phyloP scores from a whole-genome alignment of 1,139 yeast genomes.

The Eremothecium cymbalariae region DNA sequence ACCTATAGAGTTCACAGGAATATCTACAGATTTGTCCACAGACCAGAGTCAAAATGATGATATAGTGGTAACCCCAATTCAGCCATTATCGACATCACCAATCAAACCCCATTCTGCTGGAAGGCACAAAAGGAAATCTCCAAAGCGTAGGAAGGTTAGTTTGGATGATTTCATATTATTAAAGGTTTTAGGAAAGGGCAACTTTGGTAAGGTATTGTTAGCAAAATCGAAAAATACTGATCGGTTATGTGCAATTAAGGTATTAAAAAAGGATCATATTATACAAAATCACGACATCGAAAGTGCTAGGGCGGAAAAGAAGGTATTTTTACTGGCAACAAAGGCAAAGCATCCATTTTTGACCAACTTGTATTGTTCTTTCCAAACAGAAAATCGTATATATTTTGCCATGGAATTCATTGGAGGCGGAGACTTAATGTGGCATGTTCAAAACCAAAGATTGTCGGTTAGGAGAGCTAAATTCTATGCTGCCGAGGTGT shows the following conservation, averaged over 20 bases:
- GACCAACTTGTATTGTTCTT: constrained; percentile 84
- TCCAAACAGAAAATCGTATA: constrained; percentile 94
- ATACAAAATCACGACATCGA: constrained; percentile 95
- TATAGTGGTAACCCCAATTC: too few species aligned
- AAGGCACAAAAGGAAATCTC: constrained; percentile 22
- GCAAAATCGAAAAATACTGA: constrained; percentile 78
- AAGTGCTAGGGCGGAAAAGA: constrained; percentile 86
- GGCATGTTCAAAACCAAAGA: constrained; percentile 93
- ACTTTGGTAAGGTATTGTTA: constrained; percentile 94
- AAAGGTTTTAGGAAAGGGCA: constrained; percentile 95
- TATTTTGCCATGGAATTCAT: constrained; percentile 98
- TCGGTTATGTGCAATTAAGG: constrained; percentile 86
- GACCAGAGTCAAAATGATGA: too few species aligned
- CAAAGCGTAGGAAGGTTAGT: constrained; percentile 58
- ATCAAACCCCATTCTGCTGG: constrained; percentile 18
- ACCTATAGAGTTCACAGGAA: too few species aligned
- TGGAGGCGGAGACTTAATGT: constrained; percentile 97
- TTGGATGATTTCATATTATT: constrained; percentile 89
- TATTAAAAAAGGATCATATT: constrained; percentile 87
- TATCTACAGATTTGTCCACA: too few species aligned
- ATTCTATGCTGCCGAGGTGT: constrained; percentile 93
- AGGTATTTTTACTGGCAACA: constrained; percentile 86
- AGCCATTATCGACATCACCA: too few species aligned
- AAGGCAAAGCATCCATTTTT: constrained; percentile 87
- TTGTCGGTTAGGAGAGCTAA: constrained; percentile 88